Percentiles rank a stretch among this genome's conserved stretches.
phyloP scores from a whole-genome alignment of 2,329 filamentous ascomycete species.

The Colletotrichum sidae region DNA sequence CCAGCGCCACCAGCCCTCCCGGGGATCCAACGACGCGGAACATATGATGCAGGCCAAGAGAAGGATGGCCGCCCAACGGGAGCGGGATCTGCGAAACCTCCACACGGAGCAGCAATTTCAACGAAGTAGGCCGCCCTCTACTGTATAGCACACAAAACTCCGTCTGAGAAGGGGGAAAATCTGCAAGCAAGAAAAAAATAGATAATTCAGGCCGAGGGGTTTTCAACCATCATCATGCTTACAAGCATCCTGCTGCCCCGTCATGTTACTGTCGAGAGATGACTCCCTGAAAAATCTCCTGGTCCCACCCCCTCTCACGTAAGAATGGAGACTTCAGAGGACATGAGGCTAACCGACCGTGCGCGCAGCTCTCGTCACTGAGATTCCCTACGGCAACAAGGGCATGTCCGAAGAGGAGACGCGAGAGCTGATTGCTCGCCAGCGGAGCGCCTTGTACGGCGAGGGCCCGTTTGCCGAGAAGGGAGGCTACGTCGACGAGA shows the following conservation, averaged over 20 bases:
- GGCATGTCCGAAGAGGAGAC: conserved; percentile 95
- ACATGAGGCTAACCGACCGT: conserved; percentile 36
- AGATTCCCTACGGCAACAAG: conserved; percentile 67
- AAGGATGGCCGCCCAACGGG: conserved; percentile 98
- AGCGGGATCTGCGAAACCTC: conserved; percentile 99
- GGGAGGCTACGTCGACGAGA: conserved; percentile 76
- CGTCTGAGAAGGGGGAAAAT: conserved; percentile 48
- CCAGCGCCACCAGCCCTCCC: conserved; percentile 89
- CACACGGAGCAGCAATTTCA: conserved; percentile 99
- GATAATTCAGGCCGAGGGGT: conserved; percentile 43
- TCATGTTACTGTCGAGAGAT: conserved; percentile 39
- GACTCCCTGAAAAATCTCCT: conserved; percentile 33
- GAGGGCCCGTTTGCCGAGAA: conserved; percentile 77
- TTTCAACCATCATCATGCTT: conserved; percentile 31
- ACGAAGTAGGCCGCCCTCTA: conserved; percentile 91
- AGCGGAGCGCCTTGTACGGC: conserved; percentile 94
- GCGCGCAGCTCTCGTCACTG: conserved; percentile 36
- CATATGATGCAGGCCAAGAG: conserved; percentile 99
- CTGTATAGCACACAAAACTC: conserved; percentile 72
- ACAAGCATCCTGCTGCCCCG: conserved; percentile 34
- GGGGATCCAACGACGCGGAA: conserved; percentile 90
- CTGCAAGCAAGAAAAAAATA: conserved; percentile 51
- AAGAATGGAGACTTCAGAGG: conserved; percentile 33
- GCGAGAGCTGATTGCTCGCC: conserved; percentile 93
- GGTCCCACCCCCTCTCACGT: conserved; percentile 32